Evolutionary conservation across 345 rosid species (phyloP), one percentile per base, ranked within the genome.

Genomic region (Melaleuca alternifolia): DNA sequence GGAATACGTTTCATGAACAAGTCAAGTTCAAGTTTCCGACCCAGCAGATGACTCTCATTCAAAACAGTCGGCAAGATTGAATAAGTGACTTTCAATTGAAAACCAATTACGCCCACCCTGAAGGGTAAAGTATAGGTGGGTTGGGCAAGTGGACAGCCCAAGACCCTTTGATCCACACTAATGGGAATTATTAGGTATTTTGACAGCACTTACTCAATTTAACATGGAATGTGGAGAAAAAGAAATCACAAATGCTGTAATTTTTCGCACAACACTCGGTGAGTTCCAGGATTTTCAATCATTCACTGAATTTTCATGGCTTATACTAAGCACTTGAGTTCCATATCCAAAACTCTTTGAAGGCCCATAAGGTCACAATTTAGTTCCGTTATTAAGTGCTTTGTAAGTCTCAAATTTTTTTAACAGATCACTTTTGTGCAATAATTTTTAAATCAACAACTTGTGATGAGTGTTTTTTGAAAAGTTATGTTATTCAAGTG

Each of bases 201-300:
- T 6, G 0, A 33, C 24, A 71, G 48, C 46, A 33, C 18, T 71
- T 33, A 71, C 33, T 46, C 13, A 71, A 37, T 24, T 71, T 71
- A 33, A 71, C 24, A 33, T 65, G 13, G 46, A 65, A 23, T 0
- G 1, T 33, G 24, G 1, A 11, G 79, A 71, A 71, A 33, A 71
- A 18, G 3, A 1, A 24, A 33, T 12, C 0, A 1, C 1, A 71
- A 33, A 21, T 65, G 10, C 0, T 12, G 33, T 16, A 16, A 71
- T 5, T 33, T 71, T 71, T 3, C n/a, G 18, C 8, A 13, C 1
- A 8, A 59, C 1, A 28, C 71, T n/a, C 8, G 12, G 2, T 13
- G 8, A n/a, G 30, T 59, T 59, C 6, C 5, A n/a, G 6, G 13
- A 59, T n/a, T 59, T n/a, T n/a, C 1, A 59, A n/a, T 59, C 5